These are phyloP conservation scores for Collybia sordida DNA, from an alignment of 768 basidiomycete genomes.

Conservation along the genomic window DNA sequence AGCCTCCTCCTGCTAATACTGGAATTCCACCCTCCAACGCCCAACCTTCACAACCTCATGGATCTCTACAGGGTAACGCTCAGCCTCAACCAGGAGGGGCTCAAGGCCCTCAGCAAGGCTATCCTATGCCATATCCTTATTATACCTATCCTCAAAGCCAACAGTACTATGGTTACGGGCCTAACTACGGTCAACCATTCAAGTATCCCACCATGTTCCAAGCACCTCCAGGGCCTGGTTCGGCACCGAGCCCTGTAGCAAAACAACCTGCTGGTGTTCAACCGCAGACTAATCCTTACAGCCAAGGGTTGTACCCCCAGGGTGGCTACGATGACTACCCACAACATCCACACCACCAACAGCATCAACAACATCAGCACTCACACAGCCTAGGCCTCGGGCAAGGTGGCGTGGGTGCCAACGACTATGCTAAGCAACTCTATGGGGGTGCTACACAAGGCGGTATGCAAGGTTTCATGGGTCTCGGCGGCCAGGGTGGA, in stretches of 20 bases:
- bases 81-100: constrained; percentile 61
- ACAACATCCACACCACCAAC: constrained; percentile 49
- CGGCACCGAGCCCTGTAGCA: constrained; percentile 61
- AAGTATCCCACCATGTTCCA: constrained; percentile 81
- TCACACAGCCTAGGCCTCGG: constrained; percentile 42
- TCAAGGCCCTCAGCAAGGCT: constrained; percentile 66
- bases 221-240: constrained; percentile 65
- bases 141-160: constrained; percentile 76
- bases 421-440: constrained; percentile 44
- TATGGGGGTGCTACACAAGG: constrained; percentile 51
- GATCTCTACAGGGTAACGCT: constrained; percentile 44
- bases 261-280: constrained; percentile 60
- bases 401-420: constrained; percentile 37
- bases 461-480: constrained; percentile 72
- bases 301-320: constrained; percentile 65
- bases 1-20: constrained; percentile 44
- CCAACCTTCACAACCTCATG: constrained; percentile 58
- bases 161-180: constrained; percentile 70
- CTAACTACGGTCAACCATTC: constrained; percentile 64
- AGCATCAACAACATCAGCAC: constrained; percentile 59
- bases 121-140: constrained; percentile 60
- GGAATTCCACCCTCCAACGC: constrained; percentile 52
- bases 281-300: constrained; percentile 57
- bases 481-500: constrained; percentile 50
- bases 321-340: constrained; percentile 44